phyloP scores from a whole-genome alignment of 768 basidiomycete genomes.

The Mrakia blollopis region DNA sequence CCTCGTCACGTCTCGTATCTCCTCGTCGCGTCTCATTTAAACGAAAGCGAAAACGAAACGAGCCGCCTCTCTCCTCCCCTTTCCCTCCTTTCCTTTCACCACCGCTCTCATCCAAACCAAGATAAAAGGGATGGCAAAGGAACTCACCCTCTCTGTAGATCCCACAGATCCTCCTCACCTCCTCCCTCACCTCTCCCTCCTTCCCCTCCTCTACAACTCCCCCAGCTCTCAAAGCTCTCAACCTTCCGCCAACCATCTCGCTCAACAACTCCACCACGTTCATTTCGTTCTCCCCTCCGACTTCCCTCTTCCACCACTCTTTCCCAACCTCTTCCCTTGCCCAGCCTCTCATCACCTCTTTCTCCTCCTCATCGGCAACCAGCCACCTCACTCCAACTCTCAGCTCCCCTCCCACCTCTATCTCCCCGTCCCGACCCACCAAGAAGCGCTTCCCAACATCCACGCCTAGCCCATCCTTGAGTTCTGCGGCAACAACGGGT shows the following conservation, averaged over 20 bases:
- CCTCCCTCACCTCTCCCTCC: not conserved
- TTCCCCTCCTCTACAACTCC: too few species aligned
- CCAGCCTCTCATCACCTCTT: not conserved
- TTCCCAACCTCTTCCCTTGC: not conserved
- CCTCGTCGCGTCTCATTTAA: too few species aligned
- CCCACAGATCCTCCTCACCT: not conserved
- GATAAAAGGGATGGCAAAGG: too few species aligned
- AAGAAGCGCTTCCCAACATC: slow-evolving; percentile 1
- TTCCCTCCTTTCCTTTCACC: not conserved
- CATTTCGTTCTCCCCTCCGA: slow-evolving; percentile 20
- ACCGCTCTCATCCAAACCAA: too few species aligned
- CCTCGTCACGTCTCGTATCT: too few species aligned
- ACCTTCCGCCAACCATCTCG: not conserved
- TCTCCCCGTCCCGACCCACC: not conserved
- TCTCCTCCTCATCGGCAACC: slow-evolving; percentile 11
- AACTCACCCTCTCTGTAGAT: not conserved
- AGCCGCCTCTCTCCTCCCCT: not conserved
- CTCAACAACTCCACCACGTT: not conserved
- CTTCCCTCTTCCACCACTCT: not conserved
- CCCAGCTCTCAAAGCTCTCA: not conserved
- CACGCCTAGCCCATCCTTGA: not conserved
- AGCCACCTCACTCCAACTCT: not conserved
- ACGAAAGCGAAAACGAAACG: not conserved
- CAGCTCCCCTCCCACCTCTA: not conserved
- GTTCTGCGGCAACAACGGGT: not conserved